Evolutionary conservation across 2,329 filamentous ascomycete species (phyloP).

Genomic region (Aspergillus ruber): DNA sequence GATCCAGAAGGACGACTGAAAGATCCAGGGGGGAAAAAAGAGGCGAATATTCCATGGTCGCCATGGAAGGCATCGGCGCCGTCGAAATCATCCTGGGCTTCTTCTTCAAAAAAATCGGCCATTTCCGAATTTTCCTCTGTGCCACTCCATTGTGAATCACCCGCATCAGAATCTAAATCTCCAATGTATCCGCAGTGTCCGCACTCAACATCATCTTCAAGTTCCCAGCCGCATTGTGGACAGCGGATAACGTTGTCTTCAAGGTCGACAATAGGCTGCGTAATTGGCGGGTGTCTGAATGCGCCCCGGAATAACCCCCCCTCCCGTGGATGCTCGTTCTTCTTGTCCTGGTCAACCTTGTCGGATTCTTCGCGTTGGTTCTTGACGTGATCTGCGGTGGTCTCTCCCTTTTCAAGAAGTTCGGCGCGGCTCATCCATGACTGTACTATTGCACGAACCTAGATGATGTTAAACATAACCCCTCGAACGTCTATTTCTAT

Average conservation of each 20-base stretch:
- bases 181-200: slow-evolving; percentile 49
- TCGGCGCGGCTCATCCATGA: slow-evolving; percentile 56
- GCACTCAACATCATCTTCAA: slow-evolving; percentile 54
- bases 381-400: slow-evolving; percentile 53
- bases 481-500: neutral
- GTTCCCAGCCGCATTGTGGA: slow-evolving; percentile 56
- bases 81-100: slow-evolving; percentile 26
- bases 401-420: slow-evolving; percentile 58
- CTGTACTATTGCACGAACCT: slow-evolving; percentile 60
- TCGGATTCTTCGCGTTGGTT: slow-evolving; percentile 55
- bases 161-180: slow-evolving; percentile 36
- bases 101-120: slow-evolving; percentile 35
- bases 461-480: slow-evolving; percentile 7
- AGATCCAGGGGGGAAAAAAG: neutral
- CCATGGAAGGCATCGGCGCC: slow-evolving; percentile 22
- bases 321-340: slow-evolving; percentile 41
- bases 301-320: slow-evolving; percentile 60
- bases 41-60: slow-evolving; percentile 2
- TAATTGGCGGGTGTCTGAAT: slow-evolving; percentile 38
- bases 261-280: slow-evolving; percentile 46
- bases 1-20: neutral
- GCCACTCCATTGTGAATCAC: slow-evolving; percentile 36
- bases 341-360: slow-evolving; percentile 55
- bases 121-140: slow-evolving; percentile 36
- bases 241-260: slow-evolving; percentile 58